Conservation (phyloP, 768 basidiomycete genomes). For the Chalciporus piperatus region DNA sequence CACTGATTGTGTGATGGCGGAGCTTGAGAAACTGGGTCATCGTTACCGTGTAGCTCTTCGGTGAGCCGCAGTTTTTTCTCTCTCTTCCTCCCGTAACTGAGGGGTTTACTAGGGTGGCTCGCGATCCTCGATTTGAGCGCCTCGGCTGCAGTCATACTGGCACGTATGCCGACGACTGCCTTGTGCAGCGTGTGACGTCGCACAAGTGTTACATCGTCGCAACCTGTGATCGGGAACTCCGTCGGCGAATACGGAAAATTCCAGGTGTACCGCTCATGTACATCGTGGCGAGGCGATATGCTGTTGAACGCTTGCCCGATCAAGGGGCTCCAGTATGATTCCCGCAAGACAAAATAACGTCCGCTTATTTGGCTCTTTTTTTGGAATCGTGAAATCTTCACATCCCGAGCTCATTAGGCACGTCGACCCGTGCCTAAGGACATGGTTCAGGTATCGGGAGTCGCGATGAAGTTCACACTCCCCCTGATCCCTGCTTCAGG, state of each 20-base stretch:
- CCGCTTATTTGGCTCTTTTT: background rate
- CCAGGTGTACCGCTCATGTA: constrained; percentile 97
- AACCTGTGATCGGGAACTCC: constrained; percentile 94
- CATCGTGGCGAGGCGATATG: constrained; percentile 87
- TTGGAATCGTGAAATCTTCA: background rate
- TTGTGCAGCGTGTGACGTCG: constrained; percentile 91
- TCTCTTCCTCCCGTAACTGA: constrained; percentile 3
- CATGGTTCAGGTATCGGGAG: background rate
- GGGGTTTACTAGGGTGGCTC: constrained; percentile 72
- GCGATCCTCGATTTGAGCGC: constrained; percentile 95
- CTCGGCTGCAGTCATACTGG: constrained; percentile 89
- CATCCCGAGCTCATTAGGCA: background rate
- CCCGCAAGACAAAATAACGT: background rate
- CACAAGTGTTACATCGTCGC: constrained; percentile 98
- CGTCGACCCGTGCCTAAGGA: background rate
- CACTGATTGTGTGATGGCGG: constrained; percentile 99
- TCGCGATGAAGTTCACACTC: background rate
- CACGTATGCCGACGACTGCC: constrained; percentile 99
- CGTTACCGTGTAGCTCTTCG: constrained; percentile 92
- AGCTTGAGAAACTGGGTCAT: constrained; percentile 95
- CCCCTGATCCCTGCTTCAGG: background rate
- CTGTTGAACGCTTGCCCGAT: constrained; percentile 93
- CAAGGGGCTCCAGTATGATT: constrained; percentile 73
- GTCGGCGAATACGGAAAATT: constrained; percentile 87
- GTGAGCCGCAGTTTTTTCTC: constrained; percentile 43